Base-by-base conservation (phyloP, 208 protist species). In the Lotmaria passim region DNA sequence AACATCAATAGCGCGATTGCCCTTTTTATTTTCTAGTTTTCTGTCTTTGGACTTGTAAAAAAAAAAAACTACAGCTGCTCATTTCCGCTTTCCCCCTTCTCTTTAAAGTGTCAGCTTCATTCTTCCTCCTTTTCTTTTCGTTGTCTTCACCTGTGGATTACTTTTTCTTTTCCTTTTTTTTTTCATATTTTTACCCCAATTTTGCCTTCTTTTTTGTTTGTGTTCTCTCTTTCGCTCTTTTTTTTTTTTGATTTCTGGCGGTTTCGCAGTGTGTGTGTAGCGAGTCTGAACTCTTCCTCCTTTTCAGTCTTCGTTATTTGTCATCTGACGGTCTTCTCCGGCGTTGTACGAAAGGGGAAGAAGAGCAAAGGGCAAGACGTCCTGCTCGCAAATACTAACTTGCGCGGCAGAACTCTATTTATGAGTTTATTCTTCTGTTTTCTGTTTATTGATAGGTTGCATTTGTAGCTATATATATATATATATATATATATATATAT, bases 21-120 rank as follows among this genome's bases (percentile, higher is more conserved):
- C 23, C 38, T 48, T 61, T 73, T 69, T 72, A 34, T 70, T 65
- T 56, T 71, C 36, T 65, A 41, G 55, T 67, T 70, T 62, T 67
- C 33, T 56, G 65, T 62, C 51, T 52, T 52, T 21, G 24, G 53
- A 23, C 39, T 62, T 67, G 17, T 66, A 58, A 59, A 43, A 5
- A 46, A 43, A 5, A 46, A 43, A 24, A 43, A 19, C 64, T 70
- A 61, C 26, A 33, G 11, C 41, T 62, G 24, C 28, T 68, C 48
- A 46, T 48, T 59, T 31, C 28, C 15, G 31, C 30, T 48, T n/a
- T 39, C 46, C 21, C 56, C 39, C 26, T 65, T 65, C 47, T 56
- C 44, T 41, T 41, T 38, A 12, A 39, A 41, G 52, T 56, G 26
- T 5, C 26, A 46, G 23, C n/a, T 64, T 38, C 61, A 36, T 66